These are phyloP conservation scores for Creolimax fragrantissima DNA, from an alignment of 78 protist species.

Conservation along the genomic window DNA sequence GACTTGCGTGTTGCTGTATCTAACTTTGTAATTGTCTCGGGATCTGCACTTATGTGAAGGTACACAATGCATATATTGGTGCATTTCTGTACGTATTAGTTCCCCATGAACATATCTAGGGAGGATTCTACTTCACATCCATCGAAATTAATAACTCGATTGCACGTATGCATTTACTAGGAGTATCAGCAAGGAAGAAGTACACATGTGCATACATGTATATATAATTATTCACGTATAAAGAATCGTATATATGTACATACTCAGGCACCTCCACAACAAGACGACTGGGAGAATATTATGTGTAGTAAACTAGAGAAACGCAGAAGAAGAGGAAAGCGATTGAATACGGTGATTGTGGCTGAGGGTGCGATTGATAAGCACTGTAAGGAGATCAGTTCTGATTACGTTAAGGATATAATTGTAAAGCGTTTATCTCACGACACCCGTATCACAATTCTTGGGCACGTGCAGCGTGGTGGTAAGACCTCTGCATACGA, in stretches of 20 bases:
- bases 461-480: conserved; percentile 76
- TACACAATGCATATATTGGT: too few relatives aligned
- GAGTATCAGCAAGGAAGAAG: neutral
- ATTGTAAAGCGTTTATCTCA: conserved; percentile 4
- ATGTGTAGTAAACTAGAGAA: conserved; percentile 27
- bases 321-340: neutral
- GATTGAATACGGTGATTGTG: conserved; percentile 52
- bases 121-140: too few relatives aligned
- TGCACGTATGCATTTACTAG: too few relatives aligned
- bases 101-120: too few relatives aligned
- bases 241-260: neutral
- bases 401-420: neutral
- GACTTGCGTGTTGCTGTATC: too few relatives aligned
- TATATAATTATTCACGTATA: neutral
- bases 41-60: too few relatives aligned
- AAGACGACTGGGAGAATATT: conserved; percentile 40
- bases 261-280: conserved; percentile 37
- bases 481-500: conserved; percentile 60
- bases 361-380: conserved; percentile 64
- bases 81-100: too few relatives aligned
- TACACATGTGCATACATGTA: neutral
- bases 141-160: too few relatives aligned
- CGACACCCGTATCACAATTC: conserved; percentile 62
- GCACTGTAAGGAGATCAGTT: conserved; percentile 37
- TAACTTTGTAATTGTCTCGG: too few relatives aligned